Conservation (phyloP, 352 stramenopile genomes). For the Phytophthora nicotianae region DNA sequence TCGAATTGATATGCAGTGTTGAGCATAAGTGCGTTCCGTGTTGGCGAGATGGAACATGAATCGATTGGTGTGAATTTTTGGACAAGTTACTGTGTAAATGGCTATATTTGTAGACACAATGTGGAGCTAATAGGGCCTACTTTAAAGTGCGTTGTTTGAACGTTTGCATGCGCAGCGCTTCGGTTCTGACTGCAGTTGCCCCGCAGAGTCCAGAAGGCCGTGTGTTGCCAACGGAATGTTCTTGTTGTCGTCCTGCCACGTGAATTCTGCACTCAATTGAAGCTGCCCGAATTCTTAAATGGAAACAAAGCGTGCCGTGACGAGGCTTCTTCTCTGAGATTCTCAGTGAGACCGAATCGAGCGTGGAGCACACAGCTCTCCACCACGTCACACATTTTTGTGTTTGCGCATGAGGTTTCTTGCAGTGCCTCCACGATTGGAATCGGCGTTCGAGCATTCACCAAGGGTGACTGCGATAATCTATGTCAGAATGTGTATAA, state of each 20-base stretch:
- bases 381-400: constrained; percentile 1
- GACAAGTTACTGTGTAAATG: no score
- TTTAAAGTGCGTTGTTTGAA: no score
- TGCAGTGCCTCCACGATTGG: constrained; percentile 22
- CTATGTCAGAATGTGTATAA: background rate
- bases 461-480: background rate
- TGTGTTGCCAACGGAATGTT: constrained; percentile 5
- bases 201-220: no score
- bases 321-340: background rate
- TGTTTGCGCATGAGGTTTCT: constrained; percentile 31
- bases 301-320: background rate
- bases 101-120: no score
- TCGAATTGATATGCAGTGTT: no score
- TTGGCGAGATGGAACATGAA: no score
- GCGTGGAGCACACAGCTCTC: no score
- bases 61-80: no score
- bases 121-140: no score
- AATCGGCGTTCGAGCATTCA: constrained; percentile 15
- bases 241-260: background rate
- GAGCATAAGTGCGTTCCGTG: no score
- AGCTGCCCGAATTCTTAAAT: constrained; percentile 12
- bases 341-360: no score
- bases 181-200: no score
- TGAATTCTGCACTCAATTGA: constrained; percentile 3
- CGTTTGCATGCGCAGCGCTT: background rate